Base-by-base conservation (phyloP, 331 rosid genomes). In the Malus hybrid region DNA sequence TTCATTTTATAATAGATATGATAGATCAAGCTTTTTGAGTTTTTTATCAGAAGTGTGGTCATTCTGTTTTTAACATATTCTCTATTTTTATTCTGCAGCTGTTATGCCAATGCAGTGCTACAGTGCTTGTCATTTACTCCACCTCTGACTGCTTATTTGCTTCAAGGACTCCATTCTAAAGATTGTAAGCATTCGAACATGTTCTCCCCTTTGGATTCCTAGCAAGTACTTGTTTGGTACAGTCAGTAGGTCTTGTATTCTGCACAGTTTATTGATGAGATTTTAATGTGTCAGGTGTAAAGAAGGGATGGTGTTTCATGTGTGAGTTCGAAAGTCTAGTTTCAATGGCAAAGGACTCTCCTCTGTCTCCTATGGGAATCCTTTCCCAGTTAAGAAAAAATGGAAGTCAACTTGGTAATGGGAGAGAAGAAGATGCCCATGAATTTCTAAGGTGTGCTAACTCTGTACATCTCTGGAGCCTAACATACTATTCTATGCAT, bases 351-450 rank as follows among this genome's bases (percentile, higher is more conserved):
- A 90, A 82, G 78, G 86, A 86, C 77, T 90, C 91, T 71, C 80
- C 93, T 10, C 79, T 90, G 36, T 90, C 97, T 73, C 99, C 99
- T 24, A 73, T 70, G 71, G 82, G 85, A 36, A 87, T 89, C 78
- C 88, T 94, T 70, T 94, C 97, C 58, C 96, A 88, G 80, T 64
- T 94, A 48, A 90, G 80, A 82, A 87, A 77, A 63, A 85, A 77
- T 70, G 99, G 99, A 30, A 88, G 92, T 81, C 99, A 84, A 76
- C 97, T 94, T 78, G 87, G 92, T 76, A 89, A 81, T 81, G 99
- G 99, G 65, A 90, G 87, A 83, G 97, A 94, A 85, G 97, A 94
- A 86, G 99, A 94, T 70, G 97, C 99, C 24, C 99, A 94, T 65
- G 99, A 94, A 71, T 94, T 94, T 83, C 77, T 94, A 71, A 90